Conservation (phyloP, 257 asterid species). For the Perilla frutescens region DNA sequence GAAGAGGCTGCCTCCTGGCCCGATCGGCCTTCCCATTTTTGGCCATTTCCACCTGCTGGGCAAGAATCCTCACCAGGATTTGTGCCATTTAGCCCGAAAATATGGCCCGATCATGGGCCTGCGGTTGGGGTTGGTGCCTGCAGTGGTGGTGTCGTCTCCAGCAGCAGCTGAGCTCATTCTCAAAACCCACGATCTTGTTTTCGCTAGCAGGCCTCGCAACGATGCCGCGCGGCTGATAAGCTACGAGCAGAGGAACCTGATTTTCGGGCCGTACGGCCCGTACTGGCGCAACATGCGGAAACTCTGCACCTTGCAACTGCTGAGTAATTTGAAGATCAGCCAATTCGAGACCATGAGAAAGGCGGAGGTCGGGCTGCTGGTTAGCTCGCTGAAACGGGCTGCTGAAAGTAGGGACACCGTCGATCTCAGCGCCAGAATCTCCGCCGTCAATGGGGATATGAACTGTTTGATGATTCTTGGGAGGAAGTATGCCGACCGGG, state of each 20-base stretch:
- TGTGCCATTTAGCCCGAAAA: slow-evolving; percentile 33
- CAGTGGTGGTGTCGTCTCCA: slow-evolving; percentile 40
- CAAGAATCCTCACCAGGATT: slow-evolving; percentile 45
- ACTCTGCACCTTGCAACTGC: slow-evolving; percentile 44
- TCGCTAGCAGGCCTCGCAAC: slow-evolving; percentile 41
- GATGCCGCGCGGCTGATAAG: slow-evolving; percentile 3
- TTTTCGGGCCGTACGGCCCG: slow-evolving; percentile 39
- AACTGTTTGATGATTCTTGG: slow-evolving; percentile 50
- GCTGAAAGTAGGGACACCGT: slow-evolving; percentile 29
- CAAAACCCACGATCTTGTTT: slow-evolving; percentile 47
- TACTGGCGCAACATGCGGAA: slow-evolving; percentile 54
- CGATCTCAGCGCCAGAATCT: slow-evolving; percentile 37
- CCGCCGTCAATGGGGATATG: slow-evolving; percentile 36
- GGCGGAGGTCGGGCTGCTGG: slow-evolving; percentile 36
- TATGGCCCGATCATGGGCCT: slow-evolving; percentile 53
- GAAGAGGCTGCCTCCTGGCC: slow-evolving; percentile 43
- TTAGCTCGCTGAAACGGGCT: slow-evolving; percentile 24
- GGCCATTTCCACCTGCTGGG: slow-evolving; percentile 53
- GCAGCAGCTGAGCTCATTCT: slow-evolving; percentile 45
- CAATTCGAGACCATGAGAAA: slow-evolving; percentile 42
- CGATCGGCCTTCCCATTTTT: slow-evolving; percentile 42
- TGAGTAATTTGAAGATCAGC: slow-evolving; percentile 35
- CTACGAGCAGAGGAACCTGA: slow-evolving; percentile 33
- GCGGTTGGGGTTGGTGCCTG: slow-evolving; percentile 40
- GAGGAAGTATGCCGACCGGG: slow-evolving; percentile 42